Base-by-base conservation (phyloP, 2,329 filamentous ascomycete genomes). In the Pseudopyricularia javanii region DNA sequence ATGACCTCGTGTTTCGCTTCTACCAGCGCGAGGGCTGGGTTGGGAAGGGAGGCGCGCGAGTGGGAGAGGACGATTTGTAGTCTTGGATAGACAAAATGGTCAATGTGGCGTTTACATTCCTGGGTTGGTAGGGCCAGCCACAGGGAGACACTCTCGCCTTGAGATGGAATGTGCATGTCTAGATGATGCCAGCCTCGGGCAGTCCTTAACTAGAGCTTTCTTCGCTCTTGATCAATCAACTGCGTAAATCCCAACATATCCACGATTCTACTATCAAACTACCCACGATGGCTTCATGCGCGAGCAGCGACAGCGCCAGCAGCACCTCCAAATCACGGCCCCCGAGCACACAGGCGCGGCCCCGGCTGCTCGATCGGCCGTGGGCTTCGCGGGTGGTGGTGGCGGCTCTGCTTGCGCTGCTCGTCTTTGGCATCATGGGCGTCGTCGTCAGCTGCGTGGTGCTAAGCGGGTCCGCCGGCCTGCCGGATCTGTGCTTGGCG, bases 1-100 rank as follows among this genome's bases (percentile, higher is more conserved):
- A 98, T 64, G 91, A 97, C 67, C 76, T 98, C 35, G 86, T 98
- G 47, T 98, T 98, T 73, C 82, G 91, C 55, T 96, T 94, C 75
- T 98, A 95, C 65, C 91, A 97, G 73, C 82, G 88, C 55, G 82
- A 95, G 59, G 91, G 86, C 62, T 97, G 80, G 79, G 66, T 70
- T 49, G 77, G 77, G 11, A 70, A 73, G 11, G 75, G 74, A 56
- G 67, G 65, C 24, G 74, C 78, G 8, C 68, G 77, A 30, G 74
- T 82, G 48, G 78, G 78, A 15, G 78, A 82, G 66, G 68, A 73
- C 53, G 17, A 50, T n/a, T 26, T 45, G 22, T 45, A 24, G 28
- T 30, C 28, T n/a, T n/a, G n/a, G n/a, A n/a, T n/a, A n/a, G n/a
- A n/a, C n/a, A n/a, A n/a, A 30, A 30, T 30, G n/a, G n/a, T n/a